These are phyloP conservation scores for Smallanthus sonchifolius DNA, from an alignment of 129 eudicot genomes.

Conservation along the genomic window DNA sequence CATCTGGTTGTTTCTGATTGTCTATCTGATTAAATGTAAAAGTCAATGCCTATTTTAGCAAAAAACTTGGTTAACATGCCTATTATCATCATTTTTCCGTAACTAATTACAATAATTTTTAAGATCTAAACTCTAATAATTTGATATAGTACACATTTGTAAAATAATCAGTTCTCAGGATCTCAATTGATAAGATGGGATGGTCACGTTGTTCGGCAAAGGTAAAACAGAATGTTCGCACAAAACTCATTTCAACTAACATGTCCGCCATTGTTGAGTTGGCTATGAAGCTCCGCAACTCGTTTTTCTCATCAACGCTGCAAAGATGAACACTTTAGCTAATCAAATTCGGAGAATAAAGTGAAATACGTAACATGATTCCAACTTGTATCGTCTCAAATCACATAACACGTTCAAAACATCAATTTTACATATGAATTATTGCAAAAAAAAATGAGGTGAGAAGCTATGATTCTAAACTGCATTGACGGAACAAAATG, in stretches of 20 bases:
- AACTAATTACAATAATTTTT: neutral
- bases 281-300: constrained; percentile 41
- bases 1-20: no score
- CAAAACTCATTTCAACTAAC: constrained; percentile 33
- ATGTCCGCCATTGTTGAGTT: constrained; percentile 67
- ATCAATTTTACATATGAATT: no score
- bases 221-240: constrained; percentile 14
- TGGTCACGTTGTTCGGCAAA: neutral
- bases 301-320: constrained; percentile 43
- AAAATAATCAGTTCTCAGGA: neutral
- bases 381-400: no score
- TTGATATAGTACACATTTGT: constrained; percentile 4
- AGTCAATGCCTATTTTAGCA: no score
- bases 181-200: neutral
- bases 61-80: no score
- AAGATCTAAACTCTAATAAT: neutral
- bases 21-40: no score
- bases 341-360: constrained; percentile 6
- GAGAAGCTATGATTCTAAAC: neutral
- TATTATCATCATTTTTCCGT: no score
- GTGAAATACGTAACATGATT: neutral
- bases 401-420: no score
- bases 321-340: neutral
- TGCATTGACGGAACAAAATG: constrained; percentile 24
- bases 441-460: no score